phyloP scores from a whole-genome alignment of 2,329 filamentous ascomycete species.

The Elsinoe necatrix region DNA sequence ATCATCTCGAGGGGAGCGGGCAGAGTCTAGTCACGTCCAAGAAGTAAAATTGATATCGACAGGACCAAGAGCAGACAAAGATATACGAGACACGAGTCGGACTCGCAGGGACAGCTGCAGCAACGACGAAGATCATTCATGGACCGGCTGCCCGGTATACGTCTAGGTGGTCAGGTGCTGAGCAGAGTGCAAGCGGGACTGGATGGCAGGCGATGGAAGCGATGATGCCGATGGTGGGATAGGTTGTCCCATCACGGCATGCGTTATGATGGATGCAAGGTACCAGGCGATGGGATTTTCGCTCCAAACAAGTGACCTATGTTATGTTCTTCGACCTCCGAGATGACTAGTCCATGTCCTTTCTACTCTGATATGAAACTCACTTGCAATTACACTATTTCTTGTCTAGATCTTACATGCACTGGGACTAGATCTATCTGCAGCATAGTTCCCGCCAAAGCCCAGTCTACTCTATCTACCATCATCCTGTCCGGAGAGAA shows the following conservation, averaged over 20 bases:
- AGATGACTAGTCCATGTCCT: no score
- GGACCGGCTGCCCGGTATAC: neutral
- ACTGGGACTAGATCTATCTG: no score
- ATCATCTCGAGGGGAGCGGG: conserved; percentile 69
- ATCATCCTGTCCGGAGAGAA: no score
- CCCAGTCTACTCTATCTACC: no score
- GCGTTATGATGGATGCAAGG: neutral
- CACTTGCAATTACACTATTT: no score
- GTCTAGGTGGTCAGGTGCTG: neutral
- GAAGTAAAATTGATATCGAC: conserved; percentile 9
- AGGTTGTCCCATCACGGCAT: neutral
- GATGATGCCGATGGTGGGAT: neutral
- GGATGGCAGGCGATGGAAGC: neutral
- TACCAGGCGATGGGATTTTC: neutral
- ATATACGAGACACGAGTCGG: neutral
- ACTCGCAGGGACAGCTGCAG: neutral
- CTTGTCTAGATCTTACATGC: no score
- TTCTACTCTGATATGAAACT: no score
- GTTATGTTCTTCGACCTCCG: no score
- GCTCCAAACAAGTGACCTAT: neutral
- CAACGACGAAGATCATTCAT: neutral
- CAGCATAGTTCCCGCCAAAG: no score
- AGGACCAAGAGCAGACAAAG: neutral
- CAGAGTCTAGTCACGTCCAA: conserved; percentile 23
- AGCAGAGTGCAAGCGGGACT: neutral